Evolutionary conservation across 257 asterid species (phyloP).

Genomic region (Petrea volubilis): DNA sequence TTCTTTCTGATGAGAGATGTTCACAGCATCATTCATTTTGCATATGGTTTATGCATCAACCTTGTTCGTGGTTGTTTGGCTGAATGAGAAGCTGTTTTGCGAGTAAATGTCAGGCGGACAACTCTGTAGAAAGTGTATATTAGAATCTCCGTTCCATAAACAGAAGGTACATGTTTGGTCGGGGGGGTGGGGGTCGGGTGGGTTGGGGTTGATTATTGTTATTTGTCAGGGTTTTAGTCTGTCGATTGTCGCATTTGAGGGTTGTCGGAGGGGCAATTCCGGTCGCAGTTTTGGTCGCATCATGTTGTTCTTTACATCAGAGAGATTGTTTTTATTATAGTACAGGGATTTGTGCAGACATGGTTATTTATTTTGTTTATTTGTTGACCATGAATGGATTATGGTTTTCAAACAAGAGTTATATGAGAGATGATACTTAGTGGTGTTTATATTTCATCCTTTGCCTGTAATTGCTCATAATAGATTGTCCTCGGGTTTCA

Average conservation of each 20-base stretch:
- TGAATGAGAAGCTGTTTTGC: slow-evolving; percentile 36
- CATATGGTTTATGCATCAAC: slow-evolving; percentile 30
- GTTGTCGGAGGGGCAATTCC: slow-evolving; percentile 33
- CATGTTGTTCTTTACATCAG: slow-evolving; percentile 18
- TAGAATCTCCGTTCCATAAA: slow-evolving; percentile 20
- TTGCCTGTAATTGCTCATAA: not conserved
- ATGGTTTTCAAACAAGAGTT: slow-evolving; percentile 15
- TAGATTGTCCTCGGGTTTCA: too few species aligned
- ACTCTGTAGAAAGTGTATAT: slow-evolving; percentile 52
- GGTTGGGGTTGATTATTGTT: slow-evolving; percentile 12
- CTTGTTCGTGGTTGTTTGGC: slow-evolving; percentile 37
- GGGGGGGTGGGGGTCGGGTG: not conserved
- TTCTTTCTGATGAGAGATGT: slow-evolving; percentile 32
- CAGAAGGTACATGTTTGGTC: not conserved
- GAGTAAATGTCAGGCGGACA: slow-evolving; percentile 20
- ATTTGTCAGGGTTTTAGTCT: slow-evolving; percentile 24
- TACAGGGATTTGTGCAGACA: not conserved
- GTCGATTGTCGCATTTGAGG: slow-evolving; percentile 29
- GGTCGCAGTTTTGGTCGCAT: slow-evolving; percentile 60
- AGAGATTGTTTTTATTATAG: slow-evolving; percentile 30
- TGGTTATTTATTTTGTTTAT: slow-evolving; percentile 24
- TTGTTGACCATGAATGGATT: slow-evolving; percentile 9
- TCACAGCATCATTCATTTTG: slow-evolving; percentile 37
- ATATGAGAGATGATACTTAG: slow-evolving; percentile 15
- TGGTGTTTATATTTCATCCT: not conserved